Percentiles rank a stretch among this genome's conserved stretches.
These are phyloP conservation scores for Candida coleopterorum DNA, from an alignment of 805 yeast species.

Conservation along the genomic window DNA sequence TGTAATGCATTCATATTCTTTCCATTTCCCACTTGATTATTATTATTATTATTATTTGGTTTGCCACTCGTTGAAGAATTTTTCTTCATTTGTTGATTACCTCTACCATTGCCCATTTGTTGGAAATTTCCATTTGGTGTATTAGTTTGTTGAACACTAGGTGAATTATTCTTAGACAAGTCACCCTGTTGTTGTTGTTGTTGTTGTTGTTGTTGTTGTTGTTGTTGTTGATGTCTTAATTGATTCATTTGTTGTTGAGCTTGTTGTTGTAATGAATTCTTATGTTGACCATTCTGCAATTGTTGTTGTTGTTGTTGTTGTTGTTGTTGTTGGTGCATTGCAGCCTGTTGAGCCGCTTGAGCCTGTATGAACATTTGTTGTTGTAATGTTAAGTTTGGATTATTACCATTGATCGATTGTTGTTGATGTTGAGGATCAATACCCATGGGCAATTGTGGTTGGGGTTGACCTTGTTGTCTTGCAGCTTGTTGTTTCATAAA, in stretches of 20 bases:
- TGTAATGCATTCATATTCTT: conserved; percentile 55
- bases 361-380: conserved; percentile 30
- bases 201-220: conserved; percentile 23
- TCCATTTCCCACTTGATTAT: conserved; percentile 14
- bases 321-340: conserved; percentile 16
- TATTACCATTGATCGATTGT: conserved; percentile 12
- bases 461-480: conserved; percentile 7
- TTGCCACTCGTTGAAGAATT: conserved; percentile 3
- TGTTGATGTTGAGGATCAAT: conserved; percentile 16
- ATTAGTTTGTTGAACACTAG: conserved; percentile 1
- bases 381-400: conserved; percentile 15
- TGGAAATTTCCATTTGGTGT: conserved; percentile 2
- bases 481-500: conserved; percentile 8
- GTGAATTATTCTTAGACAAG: conserved; percentile 6
- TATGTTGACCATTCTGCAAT: conserved; percentile 8
- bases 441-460: conserved; percentile 4
- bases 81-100: not conserved
- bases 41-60: too few species aligned
- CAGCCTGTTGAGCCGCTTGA: too few species aligned
- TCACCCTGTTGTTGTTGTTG: conserved; percentile 15
- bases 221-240: conserved; percentile 41
- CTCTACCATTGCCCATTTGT: not conserved
- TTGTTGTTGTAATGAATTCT: conserved; percentile 37
- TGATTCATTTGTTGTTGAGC: conserved; percentile 50
- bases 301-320: conserved; percentile 16